Percentiles rank a stretch among this genome's conserved stretches.
phyloP scores from a whole-genome alignment of 2,329 filamentous ascomycete species.

The Aspergillus texensis region DNA sequence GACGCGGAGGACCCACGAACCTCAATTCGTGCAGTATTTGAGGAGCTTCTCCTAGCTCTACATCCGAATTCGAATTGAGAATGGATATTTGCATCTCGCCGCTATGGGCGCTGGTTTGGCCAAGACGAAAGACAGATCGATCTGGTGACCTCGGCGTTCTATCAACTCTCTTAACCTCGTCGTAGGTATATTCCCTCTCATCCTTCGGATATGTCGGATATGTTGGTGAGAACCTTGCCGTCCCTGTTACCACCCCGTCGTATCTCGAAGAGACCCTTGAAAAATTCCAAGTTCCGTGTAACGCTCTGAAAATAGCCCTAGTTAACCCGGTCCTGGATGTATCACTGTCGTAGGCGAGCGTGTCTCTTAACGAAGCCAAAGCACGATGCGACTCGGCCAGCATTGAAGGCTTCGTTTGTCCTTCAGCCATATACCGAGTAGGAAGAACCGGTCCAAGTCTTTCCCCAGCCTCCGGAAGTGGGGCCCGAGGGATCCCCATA shows the following conservation, averaged over 20 bases:
- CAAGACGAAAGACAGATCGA: conserved; percentile 18
- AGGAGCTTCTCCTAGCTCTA: conserved; percentile 4
- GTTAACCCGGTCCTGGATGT: not conserved
- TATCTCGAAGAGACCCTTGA: conserved; percentile 51
- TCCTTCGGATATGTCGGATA: conserved; percentile 52
- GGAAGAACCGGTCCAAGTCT: conserved; percentile 53
- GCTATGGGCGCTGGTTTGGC: not conserved
- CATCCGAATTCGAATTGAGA: not conserved
- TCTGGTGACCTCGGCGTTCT: not conserved
- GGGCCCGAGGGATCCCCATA: conserved; percentile 53
- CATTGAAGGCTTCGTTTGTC: not conserved
- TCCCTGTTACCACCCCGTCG: conserved; percentile 61
- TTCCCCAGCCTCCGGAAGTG: conserved; percentile 39
- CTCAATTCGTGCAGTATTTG: conserved; percentile 13
- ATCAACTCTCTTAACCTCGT: conserved; percentile 19
- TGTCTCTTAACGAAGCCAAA: conserved; percentile 48
- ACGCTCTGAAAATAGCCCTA: conserved; percentile 68
- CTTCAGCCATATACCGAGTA: conserved; percentile 49
- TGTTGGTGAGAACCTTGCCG: conserved; percentile 65
- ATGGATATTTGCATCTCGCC: conserved; percentile 3
- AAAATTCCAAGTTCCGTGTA: conserved; percentile 71
- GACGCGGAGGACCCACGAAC: conserved; percentile 1
- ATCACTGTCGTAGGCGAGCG: conserved; percentile 32
- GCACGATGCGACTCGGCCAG: conserved; percentile 46
- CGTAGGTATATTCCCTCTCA: conserved; percentile 39